These are phyloP conservation scores for Discostella stelligeroides DNA, from an alignment of 108 stramenopile genomes.

Conservation along the genomic window DNA sequence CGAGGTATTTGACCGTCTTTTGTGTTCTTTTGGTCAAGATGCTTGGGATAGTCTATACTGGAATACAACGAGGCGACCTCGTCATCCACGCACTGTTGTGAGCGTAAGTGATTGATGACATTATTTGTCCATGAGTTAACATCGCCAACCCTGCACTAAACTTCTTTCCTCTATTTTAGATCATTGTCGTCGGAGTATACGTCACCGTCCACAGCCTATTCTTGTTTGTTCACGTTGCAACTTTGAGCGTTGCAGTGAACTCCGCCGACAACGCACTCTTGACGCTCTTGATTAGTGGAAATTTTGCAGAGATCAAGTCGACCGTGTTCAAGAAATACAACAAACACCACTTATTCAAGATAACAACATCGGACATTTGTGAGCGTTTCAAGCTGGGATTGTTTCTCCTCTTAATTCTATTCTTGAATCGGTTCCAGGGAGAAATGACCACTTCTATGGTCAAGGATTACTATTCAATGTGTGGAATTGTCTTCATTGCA, in stretches of 20 bases:
- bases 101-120: conserved; percentile 22
- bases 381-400: conserved; percentile 88
- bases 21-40: conserved; percentile 96
- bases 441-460: conserved; percentile 70
- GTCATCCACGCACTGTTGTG: conserved; percentile 69
- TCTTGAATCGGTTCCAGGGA: conserved; percentile 84
- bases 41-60: conserved; percentile 93
- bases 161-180: background rate
- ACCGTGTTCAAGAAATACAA: conserved; percentile 99
- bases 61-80: conserved; percentile 82
- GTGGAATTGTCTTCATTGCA: conserved; percentile 75
- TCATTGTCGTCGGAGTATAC: conserved; percentile 80
- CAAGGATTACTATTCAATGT: conserved; percentile 71
- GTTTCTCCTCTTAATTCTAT: conserved; percentile 75
- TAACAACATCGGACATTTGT: conserved; percentile 87
- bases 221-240: conserved; percentile 83
- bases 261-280: conserved; percentile 81
- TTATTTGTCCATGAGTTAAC: background rate
- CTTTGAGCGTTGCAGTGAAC: conserved; percentile 93
- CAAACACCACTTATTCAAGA: conserved; percentile 95
- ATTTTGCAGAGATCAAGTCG: conserved; percentile 98
- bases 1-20: conserved; percentile 95
- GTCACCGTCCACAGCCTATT: conserved; percentile 73
- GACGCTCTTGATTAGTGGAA: conserved; percentile 93
- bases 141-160: background rate